A percentile compares a stretch with the other conserved stretches of the same genome.
Conservation (phyloP, 2,329 filamentous ascomycete genomes). For the Cucurbitaria berberidis region DNA sequence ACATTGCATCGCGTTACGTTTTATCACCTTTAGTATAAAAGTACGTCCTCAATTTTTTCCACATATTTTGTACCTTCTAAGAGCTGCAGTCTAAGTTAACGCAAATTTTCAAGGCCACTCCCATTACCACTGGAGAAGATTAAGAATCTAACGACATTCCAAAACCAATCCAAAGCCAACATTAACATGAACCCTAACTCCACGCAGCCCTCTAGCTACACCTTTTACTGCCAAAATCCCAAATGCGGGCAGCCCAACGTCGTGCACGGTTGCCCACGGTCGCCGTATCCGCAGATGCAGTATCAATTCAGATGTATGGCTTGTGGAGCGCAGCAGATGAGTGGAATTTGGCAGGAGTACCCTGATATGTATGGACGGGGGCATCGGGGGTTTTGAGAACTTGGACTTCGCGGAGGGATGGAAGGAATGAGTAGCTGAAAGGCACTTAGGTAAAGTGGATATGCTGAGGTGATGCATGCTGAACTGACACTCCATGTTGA, state of each 20-base stretch:
- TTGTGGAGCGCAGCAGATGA: slow-evolving; percentile 6
- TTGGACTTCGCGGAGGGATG: neutral
- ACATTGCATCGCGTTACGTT: neutral
- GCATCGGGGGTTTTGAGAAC: neutral
- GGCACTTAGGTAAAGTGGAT: neutral
- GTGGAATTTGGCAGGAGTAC: slow-evolving; percentile 12
- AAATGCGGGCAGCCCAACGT: slow-evolving; percentile 1
- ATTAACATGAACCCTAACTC: neutral
- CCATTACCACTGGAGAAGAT: too few relatives aligned
- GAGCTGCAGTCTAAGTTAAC: neutral
- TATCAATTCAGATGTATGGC: slow-evolving; percentile 1
- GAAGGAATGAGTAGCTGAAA: neutral
- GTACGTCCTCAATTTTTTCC: neutral
- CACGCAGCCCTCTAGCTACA: neutral
- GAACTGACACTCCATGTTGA: neutral
- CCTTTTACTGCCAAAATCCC: slow-evolving; percentile 4
- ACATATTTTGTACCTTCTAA: neutral
- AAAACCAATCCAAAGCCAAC: neutral
- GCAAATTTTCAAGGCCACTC: neutral
- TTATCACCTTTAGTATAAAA: neutral
- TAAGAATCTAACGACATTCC: neutral
- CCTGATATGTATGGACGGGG: neutral
- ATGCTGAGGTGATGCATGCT: neutral
- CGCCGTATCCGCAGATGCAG: slow-evolving; percentile 8
- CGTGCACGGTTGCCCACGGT: slow-evolving; percentile 2